phyloP scores from a whole-genome alignment of 495 filamentous ascomycete genomes.

The Aspergillus nidulans region DNA sequence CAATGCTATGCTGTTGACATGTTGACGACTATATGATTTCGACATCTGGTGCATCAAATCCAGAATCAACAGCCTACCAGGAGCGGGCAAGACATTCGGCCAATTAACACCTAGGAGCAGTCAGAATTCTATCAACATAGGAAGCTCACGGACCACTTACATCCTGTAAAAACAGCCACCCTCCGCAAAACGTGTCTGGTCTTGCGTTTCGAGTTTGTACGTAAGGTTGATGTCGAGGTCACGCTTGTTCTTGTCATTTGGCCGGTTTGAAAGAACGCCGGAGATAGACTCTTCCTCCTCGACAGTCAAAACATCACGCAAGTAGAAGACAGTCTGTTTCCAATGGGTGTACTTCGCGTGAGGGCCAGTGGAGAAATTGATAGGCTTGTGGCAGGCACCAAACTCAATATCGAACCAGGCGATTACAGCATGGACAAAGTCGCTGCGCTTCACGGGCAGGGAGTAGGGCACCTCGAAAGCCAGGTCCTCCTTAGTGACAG shows the following conservation, averaged over 20 bases:
- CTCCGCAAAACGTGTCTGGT: constrained; percentile 60
- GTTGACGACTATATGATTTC: constrained; percentile 9
- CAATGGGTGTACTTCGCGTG: constrained; percentile 92
- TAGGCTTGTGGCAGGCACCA: constrained; percentile 84
- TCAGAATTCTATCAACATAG: constrained; percentile 22
- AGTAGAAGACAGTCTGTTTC: constrained; percentile 93
- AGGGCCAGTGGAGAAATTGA: constrained; percentile 79
- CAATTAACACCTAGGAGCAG: constrained; percentile 40
- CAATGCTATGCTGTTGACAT: constrained; percentile 32
- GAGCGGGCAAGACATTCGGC: constrained; percentile 17
- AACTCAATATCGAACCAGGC: constrained; percentile 99
- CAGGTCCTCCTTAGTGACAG: constrained; percentile 66
- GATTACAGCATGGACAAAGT: constrained; percentile 92
- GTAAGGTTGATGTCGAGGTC: constrained; percentile 88
- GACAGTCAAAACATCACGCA: constrained; percentile 78
- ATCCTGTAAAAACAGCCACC: constrained; percentile 85
- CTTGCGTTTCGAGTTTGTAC: constrained; percentile 73
- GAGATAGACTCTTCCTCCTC: constrained; percentile 69
- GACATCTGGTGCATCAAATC: constrained; percentile 9
- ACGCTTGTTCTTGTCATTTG: constrained; percentile 89
- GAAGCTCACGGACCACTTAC: constrained; percentile 41
- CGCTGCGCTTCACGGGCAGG: constrained; percentile 68
- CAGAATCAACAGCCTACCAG: constrained; percentile 14
- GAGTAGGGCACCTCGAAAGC: constrained; percentile 69
- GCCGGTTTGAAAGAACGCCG: constrained; percentile 72